Percentiles rank a stretch among this genome's conserved stretches.
phyloP scores from a whole-genome alignment of 805 yeast genomes.

The Spathaspora arborariae region DNA sequence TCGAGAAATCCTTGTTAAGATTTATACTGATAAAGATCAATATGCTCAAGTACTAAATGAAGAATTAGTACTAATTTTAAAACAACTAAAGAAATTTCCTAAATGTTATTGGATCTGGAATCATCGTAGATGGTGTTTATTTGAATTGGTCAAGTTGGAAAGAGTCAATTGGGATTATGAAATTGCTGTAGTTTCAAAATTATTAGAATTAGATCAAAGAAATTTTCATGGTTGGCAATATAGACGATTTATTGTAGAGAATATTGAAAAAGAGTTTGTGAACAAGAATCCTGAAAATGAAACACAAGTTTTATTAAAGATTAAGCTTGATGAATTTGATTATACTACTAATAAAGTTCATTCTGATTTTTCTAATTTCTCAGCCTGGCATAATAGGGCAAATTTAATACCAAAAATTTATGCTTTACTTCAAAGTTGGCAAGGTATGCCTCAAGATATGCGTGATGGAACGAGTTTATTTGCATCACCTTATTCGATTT shows the following conservation, averaged over 20 bases:
- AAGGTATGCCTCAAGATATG: background rate
- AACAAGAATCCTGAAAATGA: constrained; percentile 3
- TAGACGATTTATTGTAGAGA: constrained; percentile 63
- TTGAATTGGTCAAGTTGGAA: constrained; percentile 39
- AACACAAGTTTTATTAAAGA: constrained; percentile 15
- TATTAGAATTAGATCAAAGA: constrained; percentile 71
- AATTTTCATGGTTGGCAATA: constrained; percentile 97
- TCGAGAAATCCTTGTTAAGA: constrained; percentile 53
- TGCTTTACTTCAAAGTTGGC: constrained; percentile 9
- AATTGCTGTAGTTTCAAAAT: constrained; percentile 60
- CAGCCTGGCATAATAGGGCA: constrained; percentile 93
- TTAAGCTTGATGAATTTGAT: constrained; percentile 53
- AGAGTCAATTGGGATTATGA: constrained; percentile 68
- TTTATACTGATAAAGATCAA: constrained; percentile 7
- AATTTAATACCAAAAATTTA: constrained; percentile 58
- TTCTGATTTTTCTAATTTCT: constrained; percentile 82
- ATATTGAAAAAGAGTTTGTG: constrained; percentile 20
- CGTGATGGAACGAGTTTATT: constrained; percentile 17
- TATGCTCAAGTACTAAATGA: constrained; percentile 28
- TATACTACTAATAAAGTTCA: constrained; percentile 79
- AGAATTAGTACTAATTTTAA: constrained; percentile 62
- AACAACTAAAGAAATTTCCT: constrained; percentile 61
- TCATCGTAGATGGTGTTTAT: constrained; percentile 80
- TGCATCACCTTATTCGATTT: constrained; percentile 27
- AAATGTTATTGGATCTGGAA: constrained; percentile 98